Conservation (phyloP, 805 yeast genomes). For the Torulaspora microellipsoides region DNA sequence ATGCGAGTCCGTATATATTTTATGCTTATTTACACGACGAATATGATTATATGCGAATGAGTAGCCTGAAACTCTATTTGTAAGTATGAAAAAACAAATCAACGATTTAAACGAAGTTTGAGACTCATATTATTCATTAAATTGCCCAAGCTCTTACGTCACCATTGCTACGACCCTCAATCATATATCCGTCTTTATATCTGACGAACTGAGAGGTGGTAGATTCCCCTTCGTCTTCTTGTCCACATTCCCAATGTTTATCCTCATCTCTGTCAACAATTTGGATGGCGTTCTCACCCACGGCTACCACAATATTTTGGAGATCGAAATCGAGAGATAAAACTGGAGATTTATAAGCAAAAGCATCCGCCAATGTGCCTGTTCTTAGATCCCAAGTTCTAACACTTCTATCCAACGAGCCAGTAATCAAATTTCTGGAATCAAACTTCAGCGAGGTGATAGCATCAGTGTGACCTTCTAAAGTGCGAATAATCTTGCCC, state of each 20-base stretch:
- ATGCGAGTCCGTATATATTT: no score
- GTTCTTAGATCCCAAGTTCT: conserved; percentile 72
- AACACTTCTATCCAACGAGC: conserved; percentile 57
- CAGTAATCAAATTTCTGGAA: conserved; percentile 57
- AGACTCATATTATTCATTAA: conserved; percentile 11
- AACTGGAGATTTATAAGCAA: conserved; percentile 56
- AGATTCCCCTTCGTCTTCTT: conserved; percentile 32
- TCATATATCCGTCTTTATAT: conserved; percentile 59
- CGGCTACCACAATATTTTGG: conserved; percentile 50
- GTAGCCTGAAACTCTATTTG: no score
- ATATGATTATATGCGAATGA: neutral
- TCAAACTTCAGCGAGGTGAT: conserved; percentile 67
- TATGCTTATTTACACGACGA: conserved; percentile 2
- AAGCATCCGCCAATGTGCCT: conserved; percentile 57
- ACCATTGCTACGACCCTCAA: conserved; percentile 63
- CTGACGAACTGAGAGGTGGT: conserved; percentile 40
- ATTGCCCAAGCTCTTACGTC: conserved; percentile 61
- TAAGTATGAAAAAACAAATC: no score
- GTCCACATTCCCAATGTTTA: conserved; percentile 51
- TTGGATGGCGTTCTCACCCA: conserved; percentile 44
- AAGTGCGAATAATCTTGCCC: conserved; percentile 58
- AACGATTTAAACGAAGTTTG: neutral
- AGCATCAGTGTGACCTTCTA: conserved; percentile 66
- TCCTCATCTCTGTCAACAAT: conserved; percentile 54
- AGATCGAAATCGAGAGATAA: conserved; percentile 56